phyloP scores from a whole-genome alignment of 768 basidiomycete species.

The Strobilomyces confusus region DNA sequence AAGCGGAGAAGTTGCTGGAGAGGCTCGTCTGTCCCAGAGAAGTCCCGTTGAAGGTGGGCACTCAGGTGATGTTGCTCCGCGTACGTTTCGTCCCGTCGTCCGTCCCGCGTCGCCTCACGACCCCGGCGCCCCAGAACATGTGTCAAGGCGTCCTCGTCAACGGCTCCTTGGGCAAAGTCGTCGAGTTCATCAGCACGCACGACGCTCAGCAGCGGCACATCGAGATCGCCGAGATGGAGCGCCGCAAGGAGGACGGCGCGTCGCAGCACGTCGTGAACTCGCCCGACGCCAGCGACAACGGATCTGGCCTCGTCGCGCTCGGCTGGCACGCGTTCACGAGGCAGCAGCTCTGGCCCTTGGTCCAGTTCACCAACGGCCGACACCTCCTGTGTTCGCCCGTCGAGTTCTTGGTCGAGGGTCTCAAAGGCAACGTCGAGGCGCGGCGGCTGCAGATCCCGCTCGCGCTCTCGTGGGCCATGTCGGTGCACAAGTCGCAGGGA shows the following conservation, averaged over 20 bases:
- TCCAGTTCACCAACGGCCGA: slow-evolving; percentile 32
- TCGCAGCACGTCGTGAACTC: neutral
- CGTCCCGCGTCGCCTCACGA: neutral
- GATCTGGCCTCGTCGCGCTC: slow-evolving; percentile 16
- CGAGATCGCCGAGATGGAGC: slow-evolving; percentile 28
- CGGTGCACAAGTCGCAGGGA: slow-evolving; percentile 97
- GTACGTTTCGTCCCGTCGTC: slow-evolving; percentile 13
- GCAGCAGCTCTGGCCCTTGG: slow-evolving; percentile 32
- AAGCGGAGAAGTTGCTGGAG: slow-evolving; percentile 38
- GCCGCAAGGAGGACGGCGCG: slow-evolving; percentile 8
- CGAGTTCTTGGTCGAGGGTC: slow-evolving; percentile 33
- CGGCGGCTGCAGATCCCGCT: slow-evolving; percentile 61
- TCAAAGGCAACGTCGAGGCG: slow-evolving; percentile 33
- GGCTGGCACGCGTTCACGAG: slow-evolving; percentile 10
- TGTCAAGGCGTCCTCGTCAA: slow-evolving; percentile 56
- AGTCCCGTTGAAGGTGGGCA: slow-evolving; percentile 54
- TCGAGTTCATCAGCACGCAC: slow-evolving; percentile 28
- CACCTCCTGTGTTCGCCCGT: slow-evolving; percentile 30
- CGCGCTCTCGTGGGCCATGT: slow-evolving; percentile 95
- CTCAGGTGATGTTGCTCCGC: slow-evolving; percentile 75
- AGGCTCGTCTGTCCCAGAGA: slow-evolving; percentile 44
- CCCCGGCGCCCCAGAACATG: slow-evolving; percentile 28
- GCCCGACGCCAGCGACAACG: neutral
- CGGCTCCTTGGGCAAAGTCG: slow-evolving; percentile 82
- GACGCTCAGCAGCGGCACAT: slow-evolving; percentile 29